Base-by-base conservation (phyloP, 345 rosid genomes). In the Lenwebbia sp. region DNA sequence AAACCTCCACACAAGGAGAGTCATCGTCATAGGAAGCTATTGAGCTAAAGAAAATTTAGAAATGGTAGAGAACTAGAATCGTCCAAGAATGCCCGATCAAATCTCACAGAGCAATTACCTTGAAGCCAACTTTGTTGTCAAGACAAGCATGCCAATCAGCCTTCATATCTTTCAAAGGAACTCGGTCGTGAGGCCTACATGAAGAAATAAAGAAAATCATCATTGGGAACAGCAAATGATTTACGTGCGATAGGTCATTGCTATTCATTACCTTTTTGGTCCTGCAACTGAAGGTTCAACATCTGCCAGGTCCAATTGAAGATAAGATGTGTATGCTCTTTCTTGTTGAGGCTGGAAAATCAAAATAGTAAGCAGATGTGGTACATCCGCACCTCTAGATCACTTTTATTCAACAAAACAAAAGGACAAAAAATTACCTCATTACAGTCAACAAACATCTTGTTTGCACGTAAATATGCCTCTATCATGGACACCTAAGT, bases 141-240 rank as follows among this genome's bases (percentile, higher is more conserved):
- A 94, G 95, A 88, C 99, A 95, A 58, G 97, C 92, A 86, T 93
- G 98, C 99, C 98, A 96, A 86, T 96, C 99, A 84, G 91, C 91
- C 91, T 94, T 96, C 99, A 94, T 94, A 81, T 94, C 96, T 89
- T 90, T 96, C 90, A 95, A 62, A 85, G 93, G 83, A 89, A 95
- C 98, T 83, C 95, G 94, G 87, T 96, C 98, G 88, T 95, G 98
- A 86, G 95, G 98, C 86, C 99, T 94, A 13, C 70, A 12, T 58
- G 70, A 58, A 58, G 50, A 54, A 12, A 49, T 25, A 82, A 47
- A 47, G 33, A 25, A 25, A 25, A 49, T 82, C 70, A 13, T 58
- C 33, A 58, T n/a, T 58, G 83, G 22, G 30, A 40, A 44, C 78
- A 56, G 21, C 13, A 70, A 19, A 44, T 81, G 50, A 17, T 78